Conservation (phyloP, 2,329 filamentous ascomycete genomes). For the Aspergillus sp. region DNA sequence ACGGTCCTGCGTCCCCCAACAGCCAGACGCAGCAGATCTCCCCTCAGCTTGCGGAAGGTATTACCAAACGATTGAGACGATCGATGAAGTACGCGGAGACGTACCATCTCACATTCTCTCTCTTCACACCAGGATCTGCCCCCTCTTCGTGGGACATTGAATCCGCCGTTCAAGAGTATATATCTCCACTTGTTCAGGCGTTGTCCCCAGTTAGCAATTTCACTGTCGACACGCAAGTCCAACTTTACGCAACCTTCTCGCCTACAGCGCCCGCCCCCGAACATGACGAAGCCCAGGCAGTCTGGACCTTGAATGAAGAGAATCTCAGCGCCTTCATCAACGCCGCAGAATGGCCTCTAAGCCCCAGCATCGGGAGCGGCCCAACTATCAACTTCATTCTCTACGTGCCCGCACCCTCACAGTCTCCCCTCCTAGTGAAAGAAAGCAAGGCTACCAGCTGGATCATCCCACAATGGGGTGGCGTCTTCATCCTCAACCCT, state of each 20-base stretch:
- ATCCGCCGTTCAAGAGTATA: slow-evolving; percentile 73
- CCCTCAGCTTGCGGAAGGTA: slow-evolving; percentile 56
- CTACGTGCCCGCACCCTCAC: slow-evolving; percentile 73
- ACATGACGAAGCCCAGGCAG: slow-evolving; percentile 53
- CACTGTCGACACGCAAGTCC: slow-evolving; percentile 92
- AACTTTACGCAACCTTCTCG: slow-evolving; percentile 77
- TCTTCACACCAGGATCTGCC: slow-evolving; percentile 76
- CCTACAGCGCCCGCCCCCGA: slow-evolving; percentile 60
- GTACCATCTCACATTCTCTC: slow-evolving; percentile 92
- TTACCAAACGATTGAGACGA: slow-evolving; percentile 70
- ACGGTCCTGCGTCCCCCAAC: slow-evolving; percentile 21
- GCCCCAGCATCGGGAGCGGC: slow-evolving; percentile 86
- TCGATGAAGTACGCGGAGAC: slow-evolving; percentile 89
- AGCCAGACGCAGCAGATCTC: slow-evolving; percentile 35
- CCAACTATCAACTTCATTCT: slow-evolving; percentile 96
- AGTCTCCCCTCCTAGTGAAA: slow-evolving; percentile 61
- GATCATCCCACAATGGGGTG: slow-evolving; percentile 96
- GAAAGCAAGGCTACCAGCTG: slow-evolving; percentile 70
- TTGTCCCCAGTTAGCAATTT: slow-evolving; percentile 88
- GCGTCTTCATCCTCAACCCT: slow-evolving; percentile 67
- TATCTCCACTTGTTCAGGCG: slow-evolving; percentile 76
- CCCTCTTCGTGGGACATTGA: slow-evolving; percentile 94
- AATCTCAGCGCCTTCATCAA: slow-evolving; percentile 95
- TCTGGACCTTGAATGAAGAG: slow-evolving; percentile 74
- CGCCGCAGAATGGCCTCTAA: slow-evolving; percentile 94